Evolutionary conservation across 805 yeast species (phyloP), one percentile per base, ranked within the genome.

Genomic region (Candida nemodendra): DNA sequence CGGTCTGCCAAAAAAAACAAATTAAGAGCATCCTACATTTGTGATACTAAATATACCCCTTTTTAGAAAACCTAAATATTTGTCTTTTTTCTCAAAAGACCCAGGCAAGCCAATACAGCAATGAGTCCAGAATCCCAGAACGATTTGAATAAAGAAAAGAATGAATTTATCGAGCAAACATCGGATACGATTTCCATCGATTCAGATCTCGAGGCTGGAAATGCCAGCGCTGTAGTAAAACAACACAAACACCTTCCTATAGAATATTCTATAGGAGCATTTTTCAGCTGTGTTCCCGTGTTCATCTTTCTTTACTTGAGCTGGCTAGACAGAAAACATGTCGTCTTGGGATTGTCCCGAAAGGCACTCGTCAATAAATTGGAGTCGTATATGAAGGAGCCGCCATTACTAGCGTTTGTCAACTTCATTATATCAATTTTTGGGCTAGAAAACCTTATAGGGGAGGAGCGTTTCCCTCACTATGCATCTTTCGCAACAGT

Each of bases 281-380:
- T 27, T 3, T 15, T 35, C n/a, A 27, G 37, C 18, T 13, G 29
- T 18, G 19, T 32, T 18, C 50, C 50, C 9, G 22, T 45, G 4
- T 34, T 34, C 6, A 22, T 33, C 9, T 25, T 39, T 4, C 32
- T 42, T 15, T 45, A 39, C 23, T 29, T 45, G 21, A 39, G 37
- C 32, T 45, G 47, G 45, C 13, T 39, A 13, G 50, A 45, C 34
- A 34, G 36, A 17, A 34, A 37, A 14, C 38, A 39, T 36, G 39
- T 45, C 35, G 32, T 37, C 9, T 15, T n/a, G 3, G 29, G 27
- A 13, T 36, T 45, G 8, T 37, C 46, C 3, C 31, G 32, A 32
- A 34, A 26, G 16, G 37, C 39, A 24, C 26, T 42, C 8, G 16
- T 33, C 5, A 27, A 27, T 9, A 36, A 47, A 24, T 24, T 45